Evolutionary conservation across 2,329 filamentous ascomycete species (phyloP).

Genomic region (Emergomyces orientalis): DNA sequence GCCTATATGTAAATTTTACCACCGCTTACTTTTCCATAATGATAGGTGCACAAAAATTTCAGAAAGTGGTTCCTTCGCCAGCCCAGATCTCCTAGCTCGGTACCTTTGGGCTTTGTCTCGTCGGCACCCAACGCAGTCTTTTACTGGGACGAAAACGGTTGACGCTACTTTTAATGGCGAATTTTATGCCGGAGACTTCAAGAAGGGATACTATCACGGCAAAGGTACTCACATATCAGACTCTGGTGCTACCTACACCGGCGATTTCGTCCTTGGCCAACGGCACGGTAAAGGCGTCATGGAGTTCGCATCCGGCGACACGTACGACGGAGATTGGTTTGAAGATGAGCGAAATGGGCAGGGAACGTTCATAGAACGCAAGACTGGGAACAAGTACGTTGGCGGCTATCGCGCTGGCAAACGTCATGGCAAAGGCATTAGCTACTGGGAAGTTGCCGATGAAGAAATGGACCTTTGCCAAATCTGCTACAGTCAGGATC

Average conservation of each 20-base stretch:
- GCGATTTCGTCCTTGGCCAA: slow-evolving; percentile 44
- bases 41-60: slow-evolving; percentile 27
- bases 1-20: neutral
- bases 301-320: slow-evolving; percentile 47
- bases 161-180: slow-evolving; percentile 47
- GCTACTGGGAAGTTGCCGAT: slow-evolving; percentile 53
- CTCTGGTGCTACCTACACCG: slow-evolving; percentile 48
- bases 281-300: slow-evolving; percentile 50
- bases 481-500: slow-evolving; percentile 53
- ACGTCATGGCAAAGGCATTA: slow-evolving; percentile 53
- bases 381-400: slow-evolving; percentile 52
- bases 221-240: slow-evolving; percentile 45
- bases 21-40: slow-evolving; percentile 12
- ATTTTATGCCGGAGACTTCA: slow-evolving; percentile 47
- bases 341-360: slow-evolving; percentile 45
- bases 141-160: slow-evolving; percentile 41
- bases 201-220: slow-evolving; percentile 46
- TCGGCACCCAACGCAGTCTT: slow-evolving; percentile 37
- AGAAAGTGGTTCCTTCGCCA: slow-evolving; percentile 28
- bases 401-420: slow-evolving; percentile 54
- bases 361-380: slow-evolving; percentile 47
- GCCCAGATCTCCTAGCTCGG: slow-evolving; percentile 31
- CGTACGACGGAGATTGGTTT: slow-evolving; percentile 40
- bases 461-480: slow-evolving; percentile 51
- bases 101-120: slow-evolving; percentile 39